phyloP scores from a whole-genome alignment of 2,329 filamentous ascomycete species.

The Sphaerulina vaccinii region DNA sequence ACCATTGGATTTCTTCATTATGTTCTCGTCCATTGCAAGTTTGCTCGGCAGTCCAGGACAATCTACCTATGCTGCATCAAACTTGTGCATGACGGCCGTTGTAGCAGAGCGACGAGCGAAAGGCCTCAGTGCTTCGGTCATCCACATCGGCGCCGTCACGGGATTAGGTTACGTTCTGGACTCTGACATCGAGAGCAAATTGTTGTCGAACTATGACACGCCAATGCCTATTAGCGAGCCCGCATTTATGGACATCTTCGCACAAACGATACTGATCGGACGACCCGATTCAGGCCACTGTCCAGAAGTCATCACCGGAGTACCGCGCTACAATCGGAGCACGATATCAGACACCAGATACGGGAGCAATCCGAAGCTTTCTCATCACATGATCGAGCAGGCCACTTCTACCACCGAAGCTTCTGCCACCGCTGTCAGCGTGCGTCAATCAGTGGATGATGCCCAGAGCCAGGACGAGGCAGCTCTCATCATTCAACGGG shows the following conservation, averaged over 20 bases:
- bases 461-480: constrained; percentile 3
- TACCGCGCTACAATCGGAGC: constrained; percentile 1
- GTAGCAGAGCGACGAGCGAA: constrained; percentile 27
- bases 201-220: constrained; percentile 6
- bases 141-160: constrained; percentile 35
- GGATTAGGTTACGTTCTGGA: constrained; percentile 32
- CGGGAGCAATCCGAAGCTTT: constrained; percentile 8
- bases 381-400: constrained; percentile 4
- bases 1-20: constrained; percentile 47
- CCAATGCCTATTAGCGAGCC: constrained; percentile 5
- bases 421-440: not conserved
- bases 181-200: constrained; percentile 5
- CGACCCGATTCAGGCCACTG: constrained; percentile 7
- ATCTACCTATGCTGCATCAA: constrained; percentile 59
- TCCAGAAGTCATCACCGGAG: constrained; percentile 5
- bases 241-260: constrained; percentile 2
- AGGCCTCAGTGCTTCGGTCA: constrained; percentile 28
- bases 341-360: not conserved
- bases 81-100: constrained; percentile 32
- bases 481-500: not conserved
- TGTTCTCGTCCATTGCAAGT: constrained; percentile 55
- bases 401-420: constrained; percentile 1
- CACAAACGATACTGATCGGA: constrained; percentile 6
- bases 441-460: constrained; percentile 3
- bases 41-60: constrained; percentile 59